Evolutionary conservation across 495 filamentous ascomycete species (phyloP).

Genomic region (Lasiosphaeria hispida): DNA sequence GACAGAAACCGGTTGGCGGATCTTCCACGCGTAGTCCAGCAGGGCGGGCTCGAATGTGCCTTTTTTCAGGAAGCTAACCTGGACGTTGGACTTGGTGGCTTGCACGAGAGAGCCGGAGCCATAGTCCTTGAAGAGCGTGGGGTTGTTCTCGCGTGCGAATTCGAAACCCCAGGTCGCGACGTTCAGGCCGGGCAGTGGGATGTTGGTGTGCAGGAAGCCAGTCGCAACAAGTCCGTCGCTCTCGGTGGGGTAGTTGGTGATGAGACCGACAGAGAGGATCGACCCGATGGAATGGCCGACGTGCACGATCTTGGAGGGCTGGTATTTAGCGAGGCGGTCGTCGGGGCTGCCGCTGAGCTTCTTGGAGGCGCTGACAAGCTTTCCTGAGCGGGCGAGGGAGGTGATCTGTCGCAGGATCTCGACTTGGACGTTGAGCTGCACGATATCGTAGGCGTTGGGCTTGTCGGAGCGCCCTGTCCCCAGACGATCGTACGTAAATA

Average conservation of each 20-base stretch:
- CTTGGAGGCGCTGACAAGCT: conserved; percentile 7
- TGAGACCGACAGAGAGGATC: conserved; percentile 25
- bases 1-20: conserved; percentile 28
- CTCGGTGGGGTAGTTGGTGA: conserved; percentile 22
- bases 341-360: background rate
- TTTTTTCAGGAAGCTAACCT: conserved; percentile 13
- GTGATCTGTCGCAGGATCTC: conserved; percentile 39
- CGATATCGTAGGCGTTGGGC: conserved; percentile 36
- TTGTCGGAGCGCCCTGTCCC: conserved; percentile 36
- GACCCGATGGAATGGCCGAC: conserved; percentile 41
- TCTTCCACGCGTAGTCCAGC: conserved; percentile 23
- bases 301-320: conserved; percentile 37
- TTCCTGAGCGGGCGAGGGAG: conserved; percentile 26
- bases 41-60: conserved; percentile 24
- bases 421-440: conserved; percentile 38
- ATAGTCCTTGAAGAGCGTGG: conserved; percentile 4
- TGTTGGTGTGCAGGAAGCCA: conserved; percentile 22
- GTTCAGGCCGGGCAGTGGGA: conserved; percentile 19
- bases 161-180: conserved; percentile 26
- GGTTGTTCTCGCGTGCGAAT: conserved; percentile 11
- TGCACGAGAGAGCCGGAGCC: conserved; percentile 25
- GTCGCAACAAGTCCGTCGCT: conserved; percentile 32
- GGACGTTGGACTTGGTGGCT: conserved; percentile 25
- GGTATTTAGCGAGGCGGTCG: conserved; percentile 7
- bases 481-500: conserved; percentile 45